A percentile compares a stretch with the other conserved stretches of the same genome.
phyloP scores from a whole-genome alignment of 441 rosid genomes.

The Adansonia madagascariensis region DNA sequence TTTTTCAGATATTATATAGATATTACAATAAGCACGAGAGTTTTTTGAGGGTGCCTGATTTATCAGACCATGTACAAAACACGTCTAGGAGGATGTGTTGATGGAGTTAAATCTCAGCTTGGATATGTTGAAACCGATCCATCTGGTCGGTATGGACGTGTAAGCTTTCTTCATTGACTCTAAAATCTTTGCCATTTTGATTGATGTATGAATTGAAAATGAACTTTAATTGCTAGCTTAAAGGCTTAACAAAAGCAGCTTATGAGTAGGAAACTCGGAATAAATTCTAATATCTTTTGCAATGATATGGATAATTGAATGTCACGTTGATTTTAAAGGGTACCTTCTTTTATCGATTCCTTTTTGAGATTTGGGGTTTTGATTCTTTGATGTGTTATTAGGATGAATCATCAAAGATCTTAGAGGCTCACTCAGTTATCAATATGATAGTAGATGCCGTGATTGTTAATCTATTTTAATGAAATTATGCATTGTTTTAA shows the following conservation, averaged over 20 bases:
- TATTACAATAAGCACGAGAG: neutral
- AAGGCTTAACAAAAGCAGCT: too few relatives aligned
- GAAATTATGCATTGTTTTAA: too few relatives aligned
- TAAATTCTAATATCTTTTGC: neutral
- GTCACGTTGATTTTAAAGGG: neutral
- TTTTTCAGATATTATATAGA: neutral
- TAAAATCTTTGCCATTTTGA: too few relatives aligned
- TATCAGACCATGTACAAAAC: constrained; percentile 49
- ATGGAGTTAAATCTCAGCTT: constrained; percentile 36
- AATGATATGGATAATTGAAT: constrained; percentile 1
- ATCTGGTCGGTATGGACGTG: constrained; percentile 70
- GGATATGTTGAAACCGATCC: constrained; percentile 66
- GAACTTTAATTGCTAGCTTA: neutral
- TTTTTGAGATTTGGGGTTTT: constrained; percentile 16
- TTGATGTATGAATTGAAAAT: neutral
- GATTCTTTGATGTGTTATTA: neutral
- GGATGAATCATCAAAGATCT: too few relatives aligned
- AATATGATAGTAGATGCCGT: too few relatives aligned
- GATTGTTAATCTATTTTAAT: too few relatives aligned
- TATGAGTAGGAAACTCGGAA: neutral
- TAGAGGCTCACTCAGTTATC: too few relatives aligned
- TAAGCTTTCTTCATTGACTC: constrained; percentile 38
- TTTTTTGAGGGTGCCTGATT: constrained; percentile 12
- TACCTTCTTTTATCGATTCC: neutral
- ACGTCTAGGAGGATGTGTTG: constrained; percentile 35